Evolutionary conservation across 768 basidiomycete genomes (phyloP), one percentile per base, ranked within the genome.

Genomic region (Tubosaeta sp.): DNA sequence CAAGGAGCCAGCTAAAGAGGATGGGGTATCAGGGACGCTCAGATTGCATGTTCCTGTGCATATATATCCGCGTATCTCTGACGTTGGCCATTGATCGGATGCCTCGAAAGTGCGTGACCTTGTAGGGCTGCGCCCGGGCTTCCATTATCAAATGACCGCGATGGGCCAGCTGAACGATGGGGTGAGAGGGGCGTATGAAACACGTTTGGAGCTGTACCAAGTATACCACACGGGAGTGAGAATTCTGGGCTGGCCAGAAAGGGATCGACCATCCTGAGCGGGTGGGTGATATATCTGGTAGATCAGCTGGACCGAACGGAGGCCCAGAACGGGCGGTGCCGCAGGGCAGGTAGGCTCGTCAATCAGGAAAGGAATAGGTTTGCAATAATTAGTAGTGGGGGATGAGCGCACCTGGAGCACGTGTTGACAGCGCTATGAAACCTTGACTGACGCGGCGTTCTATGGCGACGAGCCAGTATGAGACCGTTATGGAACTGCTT

Each of bases 351-450:
- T 56, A n/a, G 56, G 50, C 34, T 48, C 26, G 56, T 57, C 55
- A 54, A 53, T 60, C 59, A 43, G 55, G 50, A 69, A 58, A 55
- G 49, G 54, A 52, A 62, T 50, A 52, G 57, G 39, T 43, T 48
- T 66, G 50, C 45, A 56, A 60, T 65, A 42, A 39, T 22, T 38
- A 43, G 61, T 60, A 29, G 29, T 29, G 29, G 53, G 61, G 53
- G 41, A 62, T 64, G 43, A 32, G 60, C 62, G 57, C 69, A 69
- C 67, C 64, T 59, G 50, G 54, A 44, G 61, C 69, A 60, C 67
- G 47, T 69, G 67, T 67, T 59, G 62, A 61, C 67, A 56, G 58
- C 59, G 57, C 55, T 60, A 67, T 66, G 68, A 68, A 68, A 68
- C 69, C 66, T 67, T 66, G 65, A 50, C 38, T 66, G 68, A 69